Evolutionary conservation across 2,329 filamentous ascomycete genomes (phyloP).

Genomic region (Herpotrichia juniperi): DNA sequence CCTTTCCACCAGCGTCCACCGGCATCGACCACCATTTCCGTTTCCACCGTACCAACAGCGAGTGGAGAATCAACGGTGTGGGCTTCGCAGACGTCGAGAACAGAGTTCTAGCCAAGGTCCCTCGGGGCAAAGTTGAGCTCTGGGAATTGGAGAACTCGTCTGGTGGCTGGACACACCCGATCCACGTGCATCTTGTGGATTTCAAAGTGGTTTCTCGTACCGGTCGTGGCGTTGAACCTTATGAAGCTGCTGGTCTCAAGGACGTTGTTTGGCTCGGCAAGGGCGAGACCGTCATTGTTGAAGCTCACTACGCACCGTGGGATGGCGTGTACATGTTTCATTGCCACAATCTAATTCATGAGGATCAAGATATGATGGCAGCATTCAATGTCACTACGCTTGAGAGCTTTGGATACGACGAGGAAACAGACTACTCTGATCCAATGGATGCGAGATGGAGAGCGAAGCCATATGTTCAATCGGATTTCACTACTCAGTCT

Average conservation of each 20-base stretch:
- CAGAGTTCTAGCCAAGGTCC: slow-evolving; percentile 40
- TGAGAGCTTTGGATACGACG: slow-evolving; percentile 35
- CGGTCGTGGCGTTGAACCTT: slow-evolving; percentile 42
- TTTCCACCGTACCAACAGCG: slow-evolving; percentile 35
- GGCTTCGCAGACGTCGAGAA: slow-evolving; percentile 38
- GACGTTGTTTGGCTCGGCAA: slow-evolving; percentile 62
- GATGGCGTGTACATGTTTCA: slow-evolving; percentile 60
- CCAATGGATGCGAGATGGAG: slow-evolving; percentile 34
- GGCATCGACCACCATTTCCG: slow-evolving; percentile 36
- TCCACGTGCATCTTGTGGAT: slow-evolving; percentile 64
- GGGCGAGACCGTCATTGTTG: slow-evolving; percentile 50
- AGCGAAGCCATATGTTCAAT: slow-evolving; percentile 18
- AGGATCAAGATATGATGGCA: slow-evolving; percentile 55
- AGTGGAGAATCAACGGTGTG: slow-evolving; percentile 40
- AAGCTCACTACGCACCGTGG: slow-evolving; percentile 40
- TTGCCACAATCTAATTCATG: slow-evolving; percentile 54
- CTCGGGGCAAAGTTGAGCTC: slow-evolving; percentile 40
- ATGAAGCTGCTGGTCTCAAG: slow-evolving; percentile 61
- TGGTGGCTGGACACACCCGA: slow-evolving; percentile 60
- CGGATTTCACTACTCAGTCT: slow-evolving; percentile 15
- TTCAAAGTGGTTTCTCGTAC: slow-evolving; percentile 58
- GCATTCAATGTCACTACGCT: slow-evolving; percentile 51
- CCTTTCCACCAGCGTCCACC: slow-evolving; percentile 29
- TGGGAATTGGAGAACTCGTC: slow-evolving; percentile 53
- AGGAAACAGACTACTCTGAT: slow-evolving; percentile 41